These are phyloP conservation scores for Ascochyta lentis DNA, from an alignment of 2,329 filamentous ascomycete species.

Conservation along the genomic window DNA sequence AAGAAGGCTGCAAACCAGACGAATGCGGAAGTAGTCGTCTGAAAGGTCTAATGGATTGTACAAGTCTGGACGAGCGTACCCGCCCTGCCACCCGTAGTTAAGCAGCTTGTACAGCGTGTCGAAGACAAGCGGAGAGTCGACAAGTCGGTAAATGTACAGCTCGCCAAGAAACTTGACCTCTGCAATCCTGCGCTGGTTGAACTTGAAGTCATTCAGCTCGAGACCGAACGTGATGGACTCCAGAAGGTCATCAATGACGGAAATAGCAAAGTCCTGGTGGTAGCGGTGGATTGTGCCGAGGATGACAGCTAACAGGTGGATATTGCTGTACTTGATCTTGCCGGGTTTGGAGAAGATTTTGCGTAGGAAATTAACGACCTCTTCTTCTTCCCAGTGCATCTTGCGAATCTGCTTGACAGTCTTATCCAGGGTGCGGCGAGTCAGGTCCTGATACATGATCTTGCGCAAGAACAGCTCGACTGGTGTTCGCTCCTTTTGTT, in stretches of 20 bases:
- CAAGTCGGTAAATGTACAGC: slow-evolving; percentile 96
- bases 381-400: slow-evolving; percentile 94
- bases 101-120: slow-evolving; percentile 94
- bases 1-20: slow-evolving; percentile 84
- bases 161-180: slow-evolving; percentile 97
- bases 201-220: slow-evolving; percentile 96
- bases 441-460: slow-evolving; percentile 91
- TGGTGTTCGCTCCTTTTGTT: slow-evolving; percentile 94
- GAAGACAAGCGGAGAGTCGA: slow-evolving; percentile 94
- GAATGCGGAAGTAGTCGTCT: slow-evolving; percentile 95
- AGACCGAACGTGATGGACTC: slow-evolving; percentile 88
- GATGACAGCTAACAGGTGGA: slow-evolving; percentile 90
- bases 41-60: slow-evolving; percentile 82
- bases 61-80: slow-evolving; percentile 79
- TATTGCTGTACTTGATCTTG: slow-evolving; percentile 97
- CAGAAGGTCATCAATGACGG: slow-evolving; percentile 88
- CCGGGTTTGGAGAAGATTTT: slow-evolving; percentile 96
- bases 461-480: slow-evolving; percentile 93
- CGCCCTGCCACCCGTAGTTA: slow-evolving; percentile 86
- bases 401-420: slow-evolving; percentile 93
- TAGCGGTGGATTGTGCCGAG: slow-evolving; percentile 89
- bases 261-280: slow-evolving; percentile 87
- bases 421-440: slow-evolving; percentile 91
- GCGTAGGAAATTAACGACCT: slow-evolving; percentile 79
- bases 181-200: slow-evolving; percentile 91